phyloP scores from a whole-genome alignment of 2,329 filamentous ascomycete species.

The Phoma herbarum region DNA sequence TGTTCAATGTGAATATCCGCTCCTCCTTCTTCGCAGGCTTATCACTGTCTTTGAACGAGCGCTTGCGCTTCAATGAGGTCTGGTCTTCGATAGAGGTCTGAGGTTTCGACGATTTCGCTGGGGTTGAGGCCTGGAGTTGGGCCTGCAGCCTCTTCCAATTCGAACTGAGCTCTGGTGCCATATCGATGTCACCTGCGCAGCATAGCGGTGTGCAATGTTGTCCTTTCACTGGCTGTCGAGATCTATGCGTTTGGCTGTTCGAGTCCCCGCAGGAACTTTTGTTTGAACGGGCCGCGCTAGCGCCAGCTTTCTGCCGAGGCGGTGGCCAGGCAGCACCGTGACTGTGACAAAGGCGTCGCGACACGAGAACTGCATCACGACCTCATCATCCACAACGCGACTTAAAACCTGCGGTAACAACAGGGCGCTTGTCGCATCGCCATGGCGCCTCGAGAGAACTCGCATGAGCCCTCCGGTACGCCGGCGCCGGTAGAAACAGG shows the following conservation, averaged over 20 bases:
- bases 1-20: slow-evolving; percentile 31
- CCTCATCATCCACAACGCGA: slow-evolving; percentile 40
- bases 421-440: slow-evolving; percentile 19
- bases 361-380: slow-evolving; percentile 41
- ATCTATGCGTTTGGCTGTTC: slow-evolving; percentile 23
- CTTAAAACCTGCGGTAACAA: slow-evolving; percentile 29
- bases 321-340: slow-evolving; percentile 37
- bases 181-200: slow-evolving; percentile 38
- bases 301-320: slow-evolving; percentile 22
- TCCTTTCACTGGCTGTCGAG: slow-evolving; percentile 26
- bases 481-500: slow-evolving; percentile 75
- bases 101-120: slow-evolving; percentile 42
- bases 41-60: slow-evolving; percentile 33
- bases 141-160: slow-evolving; percentile 84
- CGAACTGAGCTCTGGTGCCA: slow-evolving; percentile 56
- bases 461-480: slow-evolving; percentile 62
- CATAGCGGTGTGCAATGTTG: slow-evolving; percentile 38
- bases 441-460: slow-evolving; percentile 66
- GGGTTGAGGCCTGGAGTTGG: slow-evolving; percentile 54
- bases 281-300: slow-evolving; percentile 17
- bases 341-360: slow-evolving; percentile 37
- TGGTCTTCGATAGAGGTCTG: slow-evolving; percentile 34
- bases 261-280: slow-evolving; percentile 22
- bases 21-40: slow-evolving; percentile 44
- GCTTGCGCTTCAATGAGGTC: slow-evolving; percentile 48